Evolutionary conservation across 345 rosid genomes (phyloP).

Genomic region (Corchorus capsularis): DNA sequence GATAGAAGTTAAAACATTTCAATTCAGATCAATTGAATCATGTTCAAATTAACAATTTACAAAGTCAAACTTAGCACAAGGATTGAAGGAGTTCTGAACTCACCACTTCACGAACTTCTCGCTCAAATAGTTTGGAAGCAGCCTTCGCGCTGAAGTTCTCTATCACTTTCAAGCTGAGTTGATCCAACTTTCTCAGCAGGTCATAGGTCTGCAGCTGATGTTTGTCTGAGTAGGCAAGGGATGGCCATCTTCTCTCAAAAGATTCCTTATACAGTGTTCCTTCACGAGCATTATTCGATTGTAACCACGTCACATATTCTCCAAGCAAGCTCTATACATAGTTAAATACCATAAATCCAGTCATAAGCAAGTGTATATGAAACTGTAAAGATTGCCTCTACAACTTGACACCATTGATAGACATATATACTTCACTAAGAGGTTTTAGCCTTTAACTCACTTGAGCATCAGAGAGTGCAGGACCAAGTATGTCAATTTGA

Average conservation of each 20-base stretch:
- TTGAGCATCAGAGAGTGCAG: slow-evolving; percentile 70
- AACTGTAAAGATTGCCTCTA: background rate
- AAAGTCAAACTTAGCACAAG: background rate
- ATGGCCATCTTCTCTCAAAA: slow-evolving; percentile 78
- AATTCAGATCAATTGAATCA: slow-evolving; percentile 7
- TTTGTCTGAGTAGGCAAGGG: slow-evolving; percentile 38
- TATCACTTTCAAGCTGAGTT: slow-evolving; percentile 55
- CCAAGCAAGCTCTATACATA: slow-evolving; percentile 59
- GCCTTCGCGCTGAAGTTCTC: slow-evolving; percentile 58
- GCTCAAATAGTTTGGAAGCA: slow-evolving; percentile 66
- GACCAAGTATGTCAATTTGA: slow-evolving; percentile 70
- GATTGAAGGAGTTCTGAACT: slow-evolving; percentile 28
- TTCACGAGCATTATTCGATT: slow-evolving; percentile 65
- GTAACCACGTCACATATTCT: slow-evolving; percentile 70
- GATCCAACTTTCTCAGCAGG: slow-evolving; percentile 47
- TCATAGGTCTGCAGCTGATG: slow-evolving; percentile 49
- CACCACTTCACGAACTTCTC: slow-evolving; percentile 79
- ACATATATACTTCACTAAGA: slow-evolving; percentile 7
- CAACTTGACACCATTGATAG: background rate
- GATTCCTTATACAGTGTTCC: slow-evolving; percentile 64
- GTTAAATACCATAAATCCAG: slow-evolving; percentile 5
- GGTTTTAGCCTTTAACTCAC: slow-evolving; percentile 46
- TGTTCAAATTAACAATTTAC: background rate
- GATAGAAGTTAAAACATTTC: slow-evolving; percentile 19
- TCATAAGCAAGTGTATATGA: background rate